Conservation (phyloP, 2,329 filamentous ascomycete species). For the Allantophomopsis cytisporea region DNA sequence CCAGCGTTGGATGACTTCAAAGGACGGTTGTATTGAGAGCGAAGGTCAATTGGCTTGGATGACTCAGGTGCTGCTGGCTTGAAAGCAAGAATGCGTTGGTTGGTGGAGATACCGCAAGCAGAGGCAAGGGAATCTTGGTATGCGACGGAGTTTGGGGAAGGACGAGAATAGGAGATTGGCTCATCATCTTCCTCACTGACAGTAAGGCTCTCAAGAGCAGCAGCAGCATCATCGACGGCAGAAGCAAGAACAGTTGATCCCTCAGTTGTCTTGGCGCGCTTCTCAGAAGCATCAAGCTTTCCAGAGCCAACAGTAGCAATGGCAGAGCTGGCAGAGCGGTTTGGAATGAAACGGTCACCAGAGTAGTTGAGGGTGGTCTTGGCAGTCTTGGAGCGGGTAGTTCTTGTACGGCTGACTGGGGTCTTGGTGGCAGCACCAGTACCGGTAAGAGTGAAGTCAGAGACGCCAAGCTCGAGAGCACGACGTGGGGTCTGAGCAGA, state of each 20-base stretch:
- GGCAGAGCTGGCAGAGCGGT: slow-evolving; percentile 79
- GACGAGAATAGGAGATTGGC: slow-evolving; percentile 55
- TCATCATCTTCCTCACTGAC: slow-evolving; percentile 57
- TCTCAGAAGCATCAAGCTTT: slow-evolving; percentile 65
- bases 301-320: slow-evolving; percentile 69
- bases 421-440: slow-evolving; percentile 54
- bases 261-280: slow-evolving; percentile 64
- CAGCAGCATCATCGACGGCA: slow-evolving; percentile 58
- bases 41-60: slow-evolving; percentile 93
- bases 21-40: slow-evolving; percentile 95
- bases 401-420: slow-evolving; percentile 39
- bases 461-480: slow-evolving; percentile 76
- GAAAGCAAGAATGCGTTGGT: slow-evolving; percentile 93
- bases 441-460: slow-evolving; percentile 81
- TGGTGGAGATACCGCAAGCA: slow-evolving; percentile 84
- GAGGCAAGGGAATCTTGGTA: slow-evolving; percentile 86
- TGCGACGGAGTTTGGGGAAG: slow-evolving; percentile 75
- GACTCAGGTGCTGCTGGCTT: slow-evolving; percentile 98
- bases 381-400: slow-evolving; percentile 36
- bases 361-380: slow-evolving; percentile 74
- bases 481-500: slow-evolving; percentile 64
- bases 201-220: slow-evolving; percentile 64
- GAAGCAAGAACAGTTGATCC: slow-evolving; percentile 65
- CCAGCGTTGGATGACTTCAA: slow-evolving; percentile 63
- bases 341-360: slow-evolving; percentile 92